phyloP scores from a whole-genome alignment of 2,329 filamentous ascomycete species.

The Nothopassalora personata region DNA sequence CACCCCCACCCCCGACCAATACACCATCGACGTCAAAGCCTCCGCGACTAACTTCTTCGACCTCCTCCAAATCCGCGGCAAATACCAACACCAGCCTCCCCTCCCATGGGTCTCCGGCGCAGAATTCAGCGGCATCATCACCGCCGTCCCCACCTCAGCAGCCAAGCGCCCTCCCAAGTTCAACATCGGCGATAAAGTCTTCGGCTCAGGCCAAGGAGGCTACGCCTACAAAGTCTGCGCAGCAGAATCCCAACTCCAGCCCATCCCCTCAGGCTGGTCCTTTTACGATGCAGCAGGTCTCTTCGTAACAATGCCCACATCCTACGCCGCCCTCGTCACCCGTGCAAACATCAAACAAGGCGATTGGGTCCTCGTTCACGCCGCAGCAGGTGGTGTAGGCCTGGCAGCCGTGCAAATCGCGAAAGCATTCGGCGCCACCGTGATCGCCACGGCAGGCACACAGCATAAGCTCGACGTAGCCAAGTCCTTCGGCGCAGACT shows the following conservation, averaged over 20 bases:
- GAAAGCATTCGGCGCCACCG: slow-evolving; percentile 83
- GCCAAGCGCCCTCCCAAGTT: slow-evolving; percentile 50
- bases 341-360: slow-evolving; percentile 70
- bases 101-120: slow-evolving; percentile 83
- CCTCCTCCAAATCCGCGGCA: slow-evolving; percentile 87
- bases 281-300: slow-evolving; percentile 80
- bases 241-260: slow-evolving; percentile 61
- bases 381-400: slow-evolving; percentile 86
- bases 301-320: slow-evolving; percentile 88
- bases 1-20: slow-evolving; percentile 64
- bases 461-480: slow-evolving; percentile 75
- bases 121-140: slow-evolving; percentile 78
- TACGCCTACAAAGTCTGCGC: slow-evolving; percentile 74
- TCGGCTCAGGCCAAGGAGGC: slow-evolving; percentile 79
- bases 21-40: slow-evolving; percentile 80
- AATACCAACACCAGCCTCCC: slow-evolving; percentile 87
- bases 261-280: slow-evolving; percentile 74
- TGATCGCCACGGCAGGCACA: slow-evolving; percentile 87
- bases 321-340: slow-evolving; percentile 75
- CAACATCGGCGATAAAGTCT: slow-evolving; percentile 74
- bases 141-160: slow-evolving; percentile 55
- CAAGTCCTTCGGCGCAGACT: slow-evolving; percentile 74
- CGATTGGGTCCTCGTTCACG: slow-evolving; percentile 85
- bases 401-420: slow-evolving; percentile 89
- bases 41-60: slow-evolving; percentile 96